Conservation (phyloP, 2,329 filamentous ascomycete genomes). For the Xylaria arbuscula region DNA sequence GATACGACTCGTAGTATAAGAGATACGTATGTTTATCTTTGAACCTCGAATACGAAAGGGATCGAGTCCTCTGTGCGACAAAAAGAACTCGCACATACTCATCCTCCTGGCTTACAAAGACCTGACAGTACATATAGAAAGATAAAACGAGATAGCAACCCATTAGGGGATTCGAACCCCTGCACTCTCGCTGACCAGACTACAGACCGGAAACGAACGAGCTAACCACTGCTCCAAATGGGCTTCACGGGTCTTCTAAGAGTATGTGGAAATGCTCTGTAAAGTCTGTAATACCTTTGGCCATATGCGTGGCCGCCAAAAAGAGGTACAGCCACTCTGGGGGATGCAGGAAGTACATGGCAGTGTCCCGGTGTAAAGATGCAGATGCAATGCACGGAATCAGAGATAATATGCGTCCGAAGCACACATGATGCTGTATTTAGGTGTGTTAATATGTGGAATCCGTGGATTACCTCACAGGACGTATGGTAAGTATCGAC, state of each 20-base stretch:
- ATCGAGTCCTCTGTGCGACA: no score
- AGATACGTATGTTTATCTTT: no score
- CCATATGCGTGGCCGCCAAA: neutral
- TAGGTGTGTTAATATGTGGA: neutral
- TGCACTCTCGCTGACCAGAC: slow-evolving; percentile 25
- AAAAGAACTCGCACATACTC: no score
- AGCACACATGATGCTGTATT: neutral
- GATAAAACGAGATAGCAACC: slow-evolving; percentile 18
- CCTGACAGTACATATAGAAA: neutral
- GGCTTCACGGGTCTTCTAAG: slow-evolving; percentile 7
- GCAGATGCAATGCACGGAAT: neutral
- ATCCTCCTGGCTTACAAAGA: no score
- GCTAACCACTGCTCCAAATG: slow-evolving; percentile 38
- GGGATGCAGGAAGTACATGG: neutral
- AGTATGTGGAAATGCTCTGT: neutral
- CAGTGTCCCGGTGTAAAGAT: neutral
- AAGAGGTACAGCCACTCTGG: neutral
- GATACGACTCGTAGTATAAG: no score
- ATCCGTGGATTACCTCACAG: neutral
- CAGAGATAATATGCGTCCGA: neutral
- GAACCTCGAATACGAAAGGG: no score
- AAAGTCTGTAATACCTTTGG: neutral
- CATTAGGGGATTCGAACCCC: slow-evolving; percentile 35
- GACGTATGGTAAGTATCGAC: neutral
- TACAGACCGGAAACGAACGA: slow-evolving; percentile 32